Evolutionary conservation across 1,139 yeast species (phyloP).

Genomic region (Lodderomyces theae): DNA sequence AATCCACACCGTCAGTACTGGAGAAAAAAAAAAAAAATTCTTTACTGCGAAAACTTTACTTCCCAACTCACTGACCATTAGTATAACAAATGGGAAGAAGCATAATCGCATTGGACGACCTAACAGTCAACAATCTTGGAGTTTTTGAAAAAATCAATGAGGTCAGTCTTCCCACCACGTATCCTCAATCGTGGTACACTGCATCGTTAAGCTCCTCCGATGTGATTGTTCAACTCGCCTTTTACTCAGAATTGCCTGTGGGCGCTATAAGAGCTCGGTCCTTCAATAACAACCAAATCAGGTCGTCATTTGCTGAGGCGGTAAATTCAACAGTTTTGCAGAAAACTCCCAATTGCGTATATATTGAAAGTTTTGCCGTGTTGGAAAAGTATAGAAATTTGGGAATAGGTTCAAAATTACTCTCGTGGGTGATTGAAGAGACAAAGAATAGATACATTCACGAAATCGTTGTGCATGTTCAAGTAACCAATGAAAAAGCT

Average conservation of each 20-base stretch:
- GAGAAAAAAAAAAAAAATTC: background rate
- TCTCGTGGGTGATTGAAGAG: slow-evolving; percentile 53
- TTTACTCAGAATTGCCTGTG: slow-evolving; percentile 64
- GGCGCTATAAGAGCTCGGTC: slow-evolving; percentile 63
- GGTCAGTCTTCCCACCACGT: slow-evolving; percentile 40
- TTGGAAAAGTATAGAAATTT: slow-evolving; percentile 55
- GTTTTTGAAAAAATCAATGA: slow-evolving; percentile 49
- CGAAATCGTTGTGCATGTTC: slow-evolving; percentile 60
- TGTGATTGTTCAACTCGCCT: slow-evolving; percentile 45
- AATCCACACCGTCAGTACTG: too few relatives aligned
- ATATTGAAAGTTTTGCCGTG: slow-evolving; percentile 67
- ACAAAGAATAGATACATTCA: slow-evolving; percentile 54
- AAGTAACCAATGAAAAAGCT: slow-evolving; percentile 43
- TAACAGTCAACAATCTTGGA: slow-evolving; percentile 55
- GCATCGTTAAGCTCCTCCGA: slow-evolving; percentile 31
- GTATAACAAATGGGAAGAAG: slow-evolving; percentile 35
- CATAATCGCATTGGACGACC: slow-evolving; percentile 50
- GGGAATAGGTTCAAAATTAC: slow-evolving; percentile 61
- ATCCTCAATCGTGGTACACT: slow-evolving; percentile 45
- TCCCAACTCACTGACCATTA: too few relatives aligned
- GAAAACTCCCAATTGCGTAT: slow-evolving; percentile 50
- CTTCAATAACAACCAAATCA: slow-evolving; percentile 28
- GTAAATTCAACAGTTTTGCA: slow-evolving; percentile 23
- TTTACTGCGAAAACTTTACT: too few relatives aligned
- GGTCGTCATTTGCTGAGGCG: slow-evolving; percentile 22